Evolutionary conservation across 371 early-diverging fungal genomes (phyloP).

Genomic region (Actinomortierella ambigua): DNA sequence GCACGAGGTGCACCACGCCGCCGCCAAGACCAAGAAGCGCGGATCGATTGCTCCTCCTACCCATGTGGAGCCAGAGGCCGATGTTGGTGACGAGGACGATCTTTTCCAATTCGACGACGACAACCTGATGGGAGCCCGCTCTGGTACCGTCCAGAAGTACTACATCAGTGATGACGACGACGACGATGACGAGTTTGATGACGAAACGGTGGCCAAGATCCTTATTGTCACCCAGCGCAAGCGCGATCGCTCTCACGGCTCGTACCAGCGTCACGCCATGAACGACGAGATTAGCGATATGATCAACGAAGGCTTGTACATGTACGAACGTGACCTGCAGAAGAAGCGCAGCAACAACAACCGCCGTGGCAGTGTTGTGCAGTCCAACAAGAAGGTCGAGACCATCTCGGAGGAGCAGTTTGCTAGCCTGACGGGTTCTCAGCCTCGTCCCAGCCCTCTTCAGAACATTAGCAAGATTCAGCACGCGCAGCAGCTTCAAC

Average conservation of each 20-base stretch:
- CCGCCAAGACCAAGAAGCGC: slow-evolving; percentile 31
- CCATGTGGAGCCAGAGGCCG: slow-evolving; percentile 9
- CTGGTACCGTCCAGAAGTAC: slow-evolving; percentile 66
- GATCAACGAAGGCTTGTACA: slow-evolving; percentile 93
- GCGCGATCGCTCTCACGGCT: slow-evolving; percentile 71
- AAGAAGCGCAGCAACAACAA: slow-evolving; percentile 45
- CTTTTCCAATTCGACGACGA: slow-evolving; percentile 83
- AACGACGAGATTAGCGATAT: slow-evolving; percentile 90
- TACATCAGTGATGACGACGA: slow-evolving; percentile 67
- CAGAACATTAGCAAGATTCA: slow-evolving; percentile 7
- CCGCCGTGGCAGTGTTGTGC: slow-evolving; percentile 23
- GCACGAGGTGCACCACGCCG: slow-evolving; percentile 20
- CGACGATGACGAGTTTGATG: slow-evolving; percentile 82
- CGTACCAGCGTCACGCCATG: slow-evolving; percentile 82
- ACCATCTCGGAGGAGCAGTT: slow-evolving; percentile 74
- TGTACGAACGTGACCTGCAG: slow-evolving; percentile 83
- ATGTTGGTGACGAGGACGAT: slow-evolving; percentile 66
- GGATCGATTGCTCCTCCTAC: slow-evolving; percentile 30
- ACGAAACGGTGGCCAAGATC: slow-evolving; percentile 85
- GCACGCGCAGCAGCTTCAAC: background rate
- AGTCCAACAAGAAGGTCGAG: slow-evolving; percentile 65
- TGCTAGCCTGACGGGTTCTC: slow-evolving; percentile 50
- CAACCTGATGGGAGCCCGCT: slow-evolving; percentile 60
- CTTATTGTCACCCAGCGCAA: slow-evolving; percentile 92
- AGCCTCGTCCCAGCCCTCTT: slow-evolving; percentile 19